Conservation (phyloP, 108 stramenopile genomes). For the Licmophora abbreviata region DNA sequence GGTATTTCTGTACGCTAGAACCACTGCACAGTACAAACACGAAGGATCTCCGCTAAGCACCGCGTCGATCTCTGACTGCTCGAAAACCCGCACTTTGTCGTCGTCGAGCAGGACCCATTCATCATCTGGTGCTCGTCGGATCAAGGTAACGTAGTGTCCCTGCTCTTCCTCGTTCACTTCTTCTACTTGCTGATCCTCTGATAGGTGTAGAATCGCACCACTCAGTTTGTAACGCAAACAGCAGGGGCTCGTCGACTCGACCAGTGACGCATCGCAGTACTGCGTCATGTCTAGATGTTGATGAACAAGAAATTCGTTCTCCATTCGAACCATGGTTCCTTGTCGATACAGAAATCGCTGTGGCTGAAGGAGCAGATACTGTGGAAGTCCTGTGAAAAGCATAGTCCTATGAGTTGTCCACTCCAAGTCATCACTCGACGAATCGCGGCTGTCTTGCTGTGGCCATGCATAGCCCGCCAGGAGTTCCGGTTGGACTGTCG, state of each 20-base stretch:
- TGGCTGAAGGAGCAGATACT: constrained; percentile 18
- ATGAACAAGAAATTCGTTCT: background rate
- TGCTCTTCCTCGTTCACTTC: constrained; percentile 15
- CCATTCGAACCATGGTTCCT: background rate
- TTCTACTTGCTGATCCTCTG: constrained; percentile 8
- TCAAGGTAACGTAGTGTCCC: constrained; percentile 25
- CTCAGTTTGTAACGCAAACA: constrained; percentile 1
- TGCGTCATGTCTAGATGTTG: background rate
- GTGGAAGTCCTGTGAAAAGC: constrained; percentile 14
- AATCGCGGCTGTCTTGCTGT: background rate
- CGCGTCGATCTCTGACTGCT: too few species aligned
- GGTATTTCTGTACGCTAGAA: too few species aligned
- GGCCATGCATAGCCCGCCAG: background rate
- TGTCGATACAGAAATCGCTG: constrained; percentile 16
- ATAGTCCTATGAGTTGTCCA: background rate
- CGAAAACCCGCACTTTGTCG: constrained; percentile 15
- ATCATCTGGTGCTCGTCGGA: constrained; percentile 2
- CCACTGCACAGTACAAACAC: too few species aligned
- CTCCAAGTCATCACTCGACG: background rate
- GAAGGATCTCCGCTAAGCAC: too few species aligned
- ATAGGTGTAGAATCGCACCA: constrained; percentile 33
- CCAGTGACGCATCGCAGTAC: constrained; percentile 3
- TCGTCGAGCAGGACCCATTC: constrained; percentile 30
- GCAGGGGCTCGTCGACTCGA: background rate
- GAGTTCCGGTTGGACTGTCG: background rate